A percentile compares a stretch with the other conserved stretches of the same genome.
Conservation (phyloP, 345 rosid genomes). For the Gossypium anomalum region DNA sequence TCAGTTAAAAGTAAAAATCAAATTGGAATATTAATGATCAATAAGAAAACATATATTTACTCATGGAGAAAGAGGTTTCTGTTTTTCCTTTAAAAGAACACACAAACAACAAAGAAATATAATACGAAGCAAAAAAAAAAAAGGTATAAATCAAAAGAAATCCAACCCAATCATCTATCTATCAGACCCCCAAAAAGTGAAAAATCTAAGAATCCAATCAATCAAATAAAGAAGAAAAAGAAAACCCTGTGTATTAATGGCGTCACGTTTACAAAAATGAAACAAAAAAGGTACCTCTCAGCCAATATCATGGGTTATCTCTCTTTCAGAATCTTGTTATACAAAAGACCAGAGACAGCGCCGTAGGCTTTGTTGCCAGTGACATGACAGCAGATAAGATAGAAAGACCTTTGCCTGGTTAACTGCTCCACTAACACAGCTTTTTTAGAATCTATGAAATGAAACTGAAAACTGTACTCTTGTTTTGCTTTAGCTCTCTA, state of each 20-base stretch:
- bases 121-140: not conserved
- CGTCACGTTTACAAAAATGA: not conserved
- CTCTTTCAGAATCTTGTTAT: not conserved
- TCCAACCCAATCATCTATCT: not conserved
- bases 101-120: no score
- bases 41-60: no score
- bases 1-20: no score
- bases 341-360: constrained; percentile 9
- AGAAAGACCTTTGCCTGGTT: constrained; percentile 20
- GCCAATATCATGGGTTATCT: not conserved
- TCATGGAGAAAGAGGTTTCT: no score
- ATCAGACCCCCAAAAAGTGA: not conserved
- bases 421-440: constrained; percentile 5
- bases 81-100: no score
- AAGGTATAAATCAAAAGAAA: not conserved
- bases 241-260: not conserved
- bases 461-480: not conserved
- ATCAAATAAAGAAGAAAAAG: not conserved
- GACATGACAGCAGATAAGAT: constrained; percentile 6
- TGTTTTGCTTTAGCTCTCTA: not conserved
- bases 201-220: not conserved
- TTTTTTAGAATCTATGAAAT: no score
- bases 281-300: no score
- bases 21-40: no score
- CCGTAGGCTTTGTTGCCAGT: constrained; percentile 17